Conservation (phyloP, 345 rosid species). For the Zanthoxylum bungeanum region DNA sequence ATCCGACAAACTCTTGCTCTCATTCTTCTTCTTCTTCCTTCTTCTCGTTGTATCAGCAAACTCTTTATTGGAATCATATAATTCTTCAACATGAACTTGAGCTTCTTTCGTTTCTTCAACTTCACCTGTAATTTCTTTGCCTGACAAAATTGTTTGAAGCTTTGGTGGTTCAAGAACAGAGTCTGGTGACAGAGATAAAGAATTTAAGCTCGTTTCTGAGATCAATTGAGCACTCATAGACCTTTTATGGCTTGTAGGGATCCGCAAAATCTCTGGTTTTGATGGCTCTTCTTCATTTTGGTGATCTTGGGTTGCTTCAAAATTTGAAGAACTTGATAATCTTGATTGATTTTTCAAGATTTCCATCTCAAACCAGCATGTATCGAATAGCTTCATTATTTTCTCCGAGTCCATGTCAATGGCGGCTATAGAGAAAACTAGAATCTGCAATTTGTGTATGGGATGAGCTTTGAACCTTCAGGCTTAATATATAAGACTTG, state of each 20-base stretch:
- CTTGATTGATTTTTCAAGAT: constrained; percentile 29
- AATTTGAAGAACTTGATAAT: neutral
- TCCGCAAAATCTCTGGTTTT: constrained; percentile 19
- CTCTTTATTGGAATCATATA: neutral
- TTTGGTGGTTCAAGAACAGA: constrained; percentile 41
- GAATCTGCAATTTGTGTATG: neutral
- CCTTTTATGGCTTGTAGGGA: constrained; percentile 31
- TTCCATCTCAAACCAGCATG: constrained; percentile 46
- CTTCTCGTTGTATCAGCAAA: constrained; percentile 5
- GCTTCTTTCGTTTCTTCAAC: constrained; percentile 13
- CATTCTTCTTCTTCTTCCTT: constrained; percentile 26
- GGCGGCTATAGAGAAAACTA: constrained; percentile 15
- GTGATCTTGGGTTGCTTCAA: constrained; percentile 21
- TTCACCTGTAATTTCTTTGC: constrained; percentile 32
- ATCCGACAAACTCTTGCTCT: constrained; percentile 59
- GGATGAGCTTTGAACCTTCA: neutral
- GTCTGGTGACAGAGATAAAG: constrained; percentile 36
- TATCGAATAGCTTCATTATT: constrained; percentile 40
- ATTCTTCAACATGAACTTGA: neutral
- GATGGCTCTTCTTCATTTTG: constrained; percentile 19
- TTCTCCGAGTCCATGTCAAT: constrained; percentile 30
- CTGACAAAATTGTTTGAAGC: constrained; percentile 34
- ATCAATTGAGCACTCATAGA: constrained; percentile 54
- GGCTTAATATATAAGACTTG: constrained; percentile 5
- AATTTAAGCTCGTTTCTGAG: constrained; percentile 28